A percentile compares a stretch with the other conserved stretches of the same genome.
phyloP scores from a whole-genome alignment of 1,139 yeast species.

The Suhomyces chickasaworum region DNA sequence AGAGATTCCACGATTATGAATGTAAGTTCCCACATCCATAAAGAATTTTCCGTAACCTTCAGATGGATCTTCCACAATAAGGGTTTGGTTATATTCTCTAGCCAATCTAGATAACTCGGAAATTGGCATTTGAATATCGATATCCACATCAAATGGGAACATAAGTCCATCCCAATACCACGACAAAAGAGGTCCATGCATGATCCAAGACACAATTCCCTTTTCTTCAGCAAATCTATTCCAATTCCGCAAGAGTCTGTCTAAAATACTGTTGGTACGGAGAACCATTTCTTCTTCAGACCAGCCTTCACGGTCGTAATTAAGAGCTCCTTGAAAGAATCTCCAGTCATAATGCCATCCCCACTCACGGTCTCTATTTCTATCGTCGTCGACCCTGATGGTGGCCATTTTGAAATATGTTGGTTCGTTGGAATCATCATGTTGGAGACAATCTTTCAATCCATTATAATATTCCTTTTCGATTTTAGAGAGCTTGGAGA shows the following conservation, averaged over 20 bases:
- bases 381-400: constrained; percentile 18
- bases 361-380: constrained; percentile 29
- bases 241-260: constrained; percentile 37
- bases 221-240: constrained; percentile 38
- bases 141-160: constrained; percentile 26
- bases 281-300: constrained; percentile 18
- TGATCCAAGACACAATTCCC: constrained; percentile 32
- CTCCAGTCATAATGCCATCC: constrained; percentile 32
- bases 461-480: constrained; percentile 19
- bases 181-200: constrained; percentile 25
- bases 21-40: constrained; percentile 29
- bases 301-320: constrained; percentile 22
- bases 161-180: constrained; percentile 29
- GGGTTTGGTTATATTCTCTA: constrained; percentile 22
- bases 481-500: constrained; percentile 8
- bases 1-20: constrained; percentile 28
- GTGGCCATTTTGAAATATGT: constrained; percentile 24
- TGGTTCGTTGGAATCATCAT: constrained; percentile 19
- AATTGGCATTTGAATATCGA: constrained; percentile 27
- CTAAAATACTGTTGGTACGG: constrained; percentile 30
- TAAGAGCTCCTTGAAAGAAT: constrained; percentile 23
- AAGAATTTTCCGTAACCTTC: constrained; percentile 31
- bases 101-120: constrained; percentile 20
- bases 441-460: constrained; percentile 14
- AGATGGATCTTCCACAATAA: constrained; percentile 26